A percentile compares a stretch with the other conserved stretches of the same genome.
These are phyloP conservation scores for Pichia cephalocereana DNA, from an alignment of 805 yeast genomes.

Conservation along the genomic window DNA sequence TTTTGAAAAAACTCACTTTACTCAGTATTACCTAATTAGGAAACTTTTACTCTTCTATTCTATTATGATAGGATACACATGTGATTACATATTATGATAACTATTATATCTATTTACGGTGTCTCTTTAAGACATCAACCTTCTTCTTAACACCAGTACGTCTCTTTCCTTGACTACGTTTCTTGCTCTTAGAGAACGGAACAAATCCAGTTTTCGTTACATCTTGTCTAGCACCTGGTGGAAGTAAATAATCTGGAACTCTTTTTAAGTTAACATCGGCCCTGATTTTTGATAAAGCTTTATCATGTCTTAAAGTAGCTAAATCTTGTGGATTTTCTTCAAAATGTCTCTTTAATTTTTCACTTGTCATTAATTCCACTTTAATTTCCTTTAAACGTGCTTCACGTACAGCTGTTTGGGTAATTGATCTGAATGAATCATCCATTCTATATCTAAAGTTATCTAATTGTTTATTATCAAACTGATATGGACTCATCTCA, in stretches of 20 bases:
- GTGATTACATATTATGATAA: too few relatives aligned
- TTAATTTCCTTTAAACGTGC: constrained; percentile 87
- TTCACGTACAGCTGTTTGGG: constrained; percentile 81
- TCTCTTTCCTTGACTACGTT: constrained; percentile 24
- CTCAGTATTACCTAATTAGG: neutral
- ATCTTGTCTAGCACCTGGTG: constrained; percentile 59
- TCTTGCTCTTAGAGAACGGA: constrained; percentile 43
- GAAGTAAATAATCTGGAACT: constrained; percentile 86
- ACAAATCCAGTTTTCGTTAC: constrained; percentile 56
- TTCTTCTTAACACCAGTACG: constrained; percentile 28
- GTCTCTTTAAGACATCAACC: constrained; percentile 44
- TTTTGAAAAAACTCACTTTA: too few relatives aligned
- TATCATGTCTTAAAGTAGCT: constrained; percentile 82
- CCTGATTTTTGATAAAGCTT: constrained; percentile 74
- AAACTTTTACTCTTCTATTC: neutral
- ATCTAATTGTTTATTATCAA: constrained; percentile 86
- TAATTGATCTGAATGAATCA: constrained; percentile 94
- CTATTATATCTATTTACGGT: constrained; percentile 17
- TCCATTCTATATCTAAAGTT: constrained; percentile 95
- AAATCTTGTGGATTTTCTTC: constrained; percentile 97
- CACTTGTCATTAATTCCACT: constrained; percentile 78
- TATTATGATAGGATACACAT: neutral
- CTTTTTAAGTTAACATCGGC: constrained; percentile 79
- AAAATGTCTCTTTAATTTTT: constrained; percentile 85
- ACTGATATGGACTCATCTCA: constrained; percentile 77